Base-by-base conservation (phyloP, 1,284 basidiomycete species). In the Ustilago sp. region DNA sequence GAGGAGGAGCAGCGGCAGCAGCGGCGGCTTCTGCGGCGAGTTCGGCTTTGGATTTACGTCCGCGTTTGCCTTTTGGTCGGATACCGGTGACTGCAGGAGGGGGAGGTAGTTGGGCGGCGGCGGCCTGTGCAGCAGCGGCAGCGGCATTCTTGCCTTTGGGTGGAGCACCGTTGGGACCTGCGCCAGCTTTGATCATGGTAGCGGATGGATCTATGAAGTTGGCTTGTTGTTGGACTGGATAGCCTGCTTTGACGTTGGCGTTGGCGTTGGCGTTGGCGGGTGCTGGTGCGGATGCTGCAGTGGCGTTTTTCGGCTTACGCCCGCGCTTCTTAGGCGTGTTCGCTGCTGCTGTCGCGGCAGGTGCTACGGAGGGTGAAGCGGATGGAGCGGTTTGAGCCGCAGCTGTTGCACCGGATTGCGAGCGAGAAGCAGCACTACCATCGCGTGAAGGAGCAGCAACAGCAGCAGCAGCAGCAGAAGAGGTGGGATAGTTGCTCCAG, bases 1-100 rank as follows among this genome's bases (percentile, higher is more conserved):
- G 35, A 7, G 52, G 28, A 17, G 65, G 41, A 7, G 65, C 62
- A 2, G 65, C 71, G 7, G 71, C 71, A 2, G 71, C 70, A 4
- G 70, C 70, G 5, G 70, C 71, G 23, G 65, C 71, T 51, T 74
- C 71, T 7, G 71, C 71, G 7, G 71, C 71, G 15, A 74, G 59
- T 52, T 74, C 65, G 9, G 71, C 71, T 51, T 74, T 74, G 28
- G 65, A 68, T 59, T 68, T 68, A 55, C 71, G 71, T 35, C 71
- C 71, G 9, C 71, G 71, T 56, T 74, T 74, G 53, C 65, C 65
- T 43, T 68, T 74, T 50, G 71, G 71, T 36, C 65, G 36, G 28
- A 62, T 59, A 2, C 64, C 71, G n/a, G 59, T 23, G 15, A 67
- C 36, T 3, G 38, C 58, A 41, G 64, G 13, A 3, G 51, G 15